These are phyloP conservation scores for Mycena vitilis DNA, from an alignment of 768 basidiomycete species.

Conservation along the genomic window DNA sequence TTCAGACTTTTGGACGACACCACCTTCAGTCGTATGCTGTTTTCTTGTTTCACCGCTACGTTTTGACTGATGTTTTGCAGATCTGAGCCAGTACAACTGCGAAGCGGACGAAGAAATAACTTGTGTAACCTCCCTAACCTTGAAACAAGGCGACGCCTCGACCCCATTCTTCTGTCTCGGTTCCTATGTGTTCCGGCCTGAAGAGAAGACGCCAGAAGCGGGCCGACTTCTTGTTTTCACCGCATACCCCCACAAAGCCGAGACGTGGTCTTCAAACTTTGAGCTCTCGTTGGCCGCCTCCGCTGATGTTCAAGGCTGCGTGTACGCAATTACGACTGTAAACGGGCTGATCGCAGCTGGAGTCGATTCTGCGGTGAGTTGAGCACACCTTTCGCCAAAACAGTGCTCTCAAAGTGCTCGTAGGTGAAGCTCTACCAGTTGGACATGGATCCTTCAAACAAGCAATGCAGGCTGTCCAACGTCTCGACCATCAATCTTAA, in stretches of 20 bases:
- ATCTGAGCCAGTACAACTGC: conserved; percentile 60
- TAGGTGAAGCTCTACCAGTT: conserved; percentile 64
- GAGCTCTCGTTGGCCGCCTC: conserved; percentile 57
- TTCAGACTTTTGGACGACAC: conserved; percentile 77
- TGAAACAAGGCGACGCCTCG: conserved; percentile 42
- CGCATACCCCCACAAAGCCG: conserved; percentile 43
- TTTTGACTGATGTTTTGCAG: conserved; percentile 42
- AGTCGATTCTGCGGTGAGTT: conserved; percentile 79
- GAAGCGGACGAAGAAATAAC: conserved; percentile 72
- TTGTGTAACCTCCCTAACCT: conserved; percentile 55
- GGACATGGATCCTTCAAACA: conserved; percentile 47
- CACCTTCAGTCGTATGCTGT: conserved; percentile 68
- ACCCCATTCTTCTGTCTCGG: conserved; percentile 64
- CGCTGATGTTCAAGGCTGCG: conserved; percentile 68
- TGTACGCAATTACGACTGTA: conserved; percentile 69
- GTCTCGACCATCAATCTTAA: conserved; percentile 82
- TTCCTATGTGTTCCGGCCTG: conserved; percentile 52
- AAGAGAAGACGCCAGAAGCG: conserved; percentile 61
- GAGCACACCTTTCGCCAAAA: neutral
- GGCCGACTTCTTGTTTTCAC: conserved; percentile 75
- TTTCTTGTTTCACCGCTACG: neutral
- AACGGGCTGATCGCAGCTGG: conserved; percentile 71
- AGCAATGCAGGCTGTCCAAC: conserved; percentile 52
- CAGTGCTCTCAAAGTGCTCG: conserved; percentile 6
- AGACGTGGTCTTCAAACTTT: conserved; percentile 40